Base-by-base conservation (phyloP, 2,329 filamentous ascomycete species). In the Paecilomyces niveus region DNA sequence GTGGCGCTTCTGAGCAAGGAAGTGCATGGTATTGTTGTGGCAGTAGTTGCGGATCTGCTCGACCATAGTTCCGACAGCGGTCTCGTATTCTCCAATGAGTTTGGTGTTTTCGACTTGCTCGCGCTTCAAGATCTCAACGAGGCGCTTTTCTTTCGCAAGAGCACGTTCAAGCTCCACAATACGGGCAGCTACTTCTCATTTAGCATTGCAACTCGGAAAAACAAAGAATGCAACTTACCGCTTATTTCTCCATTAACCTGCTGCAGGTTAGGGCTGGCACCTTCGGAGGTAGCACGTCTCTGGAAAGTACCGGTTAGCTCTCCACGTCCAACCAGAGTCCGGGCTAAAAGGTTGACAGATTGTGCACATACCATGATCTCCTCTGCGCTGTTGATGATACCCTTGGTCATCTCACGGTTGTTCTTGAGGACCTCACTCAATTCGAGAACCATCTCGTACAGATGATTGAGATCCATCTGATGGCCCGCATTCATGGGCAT, bases 31-130 rank as follows among this genome's bases (percentile, higher is more conserved):
- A 64, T 78, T 78, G 66, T 78, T 78, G 61, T 76, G 76, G 65
- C 76, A 78, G 63, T 80, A 80, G 64, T 76, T 77, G 59, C 79
- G 78, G 57, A 81, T 78, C 60, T 80, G 77, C 57, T 81, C 78
- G 18, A 80, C 77, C 67, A 80, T 78, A 6, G 71, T 73, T 45
- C 78, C 78, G 26, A 81, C 69, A 9, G 68, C 72, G 13, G 73
- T 69, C 62, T 81, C 78, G 60, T 80, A 81, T 62, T 80, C 77
- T 21, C 72, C 74, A 26, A 81, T 78, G 35, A 81, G 62, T 55
- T 74, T 76, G 54, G 73, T 75, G 61, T 80, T 80, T 60, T 81
- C 79, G 13, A 68, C 64, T 59, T 80, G 78, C 62, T 81, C 78
- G 45, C 73, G 72, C 56, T 76, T 75, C 54, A 80, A 70, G 15